Evolutionary conservation across 202 grass and related monocot genomes (phyloP).

Genomic region (Carex sylvatica): DNA sequence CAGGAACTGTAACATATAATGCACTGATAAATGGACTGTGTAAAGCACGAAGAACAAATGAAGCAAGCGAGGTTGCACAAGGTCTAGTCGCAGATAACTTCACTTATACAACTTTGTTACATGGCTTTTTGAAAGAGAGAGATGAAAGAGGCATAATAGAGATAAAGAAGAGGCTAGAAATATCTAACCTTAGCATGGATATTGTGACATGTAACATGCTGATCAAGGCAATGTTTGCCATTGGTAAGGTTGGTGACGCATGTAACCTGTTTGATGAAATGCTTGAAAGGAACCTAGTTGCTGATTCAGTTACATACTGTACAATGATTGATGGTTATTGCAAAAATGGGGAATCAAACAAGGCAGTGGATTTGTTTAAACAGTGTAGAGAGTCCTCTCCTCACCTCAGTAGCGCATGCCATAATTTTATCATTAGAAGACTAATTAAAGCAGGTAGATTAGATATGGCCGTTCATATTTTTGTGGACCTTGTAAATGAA

Average conservation of each 20-base stretch:
- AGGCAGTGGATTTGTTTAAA: slow-evolving; percentile 59
- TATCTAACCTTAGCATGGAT: slow-evolving; percentile 50
- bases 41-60: slow-evolving; percentile 52
- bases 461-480: slow-evolving; percentile 47
- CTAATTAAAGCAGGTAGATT: slow-evolving; percentile 53
- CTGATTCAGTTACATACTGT: slow-evolving; percentile 70
- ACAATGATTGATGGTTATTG: slow-evolving; percentile 55
- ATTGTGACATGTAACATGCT: slow-evolving; percentile 72
- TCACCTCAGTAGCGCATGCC: slow-evolving; percentile 34
- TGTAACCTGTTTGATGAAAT: slow-evolving; percentile 69
- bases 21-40: slow-evolving; percentile 72
- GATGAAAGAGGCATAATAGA: slow-evolving; percentile 41
- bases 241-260: slow-evolving; percentile 62
- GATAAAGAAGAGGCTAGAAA: slow-evolving; percentile 54
- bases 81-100: slow-evolving; percentile 66
- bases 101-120: slow-evolving; percentile 78
- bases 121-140: slow-evolving; percentile 54
- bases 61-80: slow-evolving; percentile 60
- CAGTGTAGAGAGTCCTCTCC: slow-evolving; percentile 43
- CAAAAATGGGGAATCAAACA: slow-evolving; percentile 52
- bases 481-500: slow-evolving; percentile 56
- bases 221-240: slow-evolving; percentile 71
- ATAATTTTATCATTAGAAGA: slow-evolving; percentile 52
- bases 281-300: slow-evolving; percentile 53
- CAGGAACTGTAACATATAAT: slow-evolving; percentile 52